phyloP scores from a whole-genome alignment of 106 monocot genomes.

The Acanthochlamys bracteata region DNA sequence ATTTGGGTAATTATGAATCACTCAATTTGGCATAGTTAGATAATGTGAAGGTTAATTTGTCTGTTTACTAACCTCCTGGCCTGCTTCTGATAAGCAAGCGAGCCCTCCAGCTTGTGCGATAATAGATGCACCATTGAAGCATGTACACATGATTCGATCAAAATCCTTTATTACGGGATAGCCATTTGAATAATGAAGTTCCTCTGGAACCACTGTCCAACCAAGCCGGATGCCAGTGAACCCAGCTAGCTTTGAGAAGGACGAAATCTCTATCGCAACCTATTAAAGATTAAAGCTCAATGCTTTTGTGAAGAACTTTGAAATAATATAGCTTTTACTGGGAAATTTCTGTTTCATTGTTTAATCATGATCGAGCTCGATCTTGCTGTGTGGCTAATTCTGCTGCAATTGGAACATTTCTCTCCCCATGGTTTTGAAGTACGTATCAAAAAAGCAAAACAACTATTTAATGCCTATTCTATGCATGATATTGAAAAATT shows the following conservation, averaged over 20 bases:
- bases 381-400: no score
- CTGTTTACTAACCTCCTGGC: conserved; percentile 39
- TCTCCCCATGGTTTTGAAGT: no score
- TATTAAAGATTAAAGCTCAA: conserved; percentile 3
- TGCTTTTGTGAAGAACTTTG: no score
- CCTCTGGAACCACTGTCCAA: conserved; percentile 83
- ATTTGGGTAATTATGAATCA: not conserved
- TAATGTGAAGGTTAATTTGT: no score
- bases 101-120: conserved; percentile 71
- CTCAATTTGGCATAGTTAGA: not conserved
- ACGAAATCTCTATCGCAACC: conserved; percentile 90
- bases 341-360: no score
- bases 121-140: conserved; percentile 85
- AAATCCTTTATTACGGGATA: conserved; percentile 48
- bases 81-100: conserved; percentile 61
- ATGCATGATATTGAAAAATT: no score
- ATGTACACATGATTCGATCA: conserved; percentile 67
- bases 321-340: no score
- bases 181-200: conserved; percentile 49
- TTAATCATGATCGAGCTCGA: no score
- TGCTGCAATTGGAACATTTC: no score
- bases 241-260: conserved; percentile 84
- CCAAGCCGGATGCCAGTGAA: conserved; percentile 89
- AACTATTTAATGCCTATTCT: no score
- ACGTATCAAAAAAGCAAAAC: no score